A percentile compares a stretch with the other conserved stretches of the same genome.
Evolutionary conservation across 1,284 basidiomycete genomes (phyloP).

Genomic region (Fistulina hepatica): DNA sequence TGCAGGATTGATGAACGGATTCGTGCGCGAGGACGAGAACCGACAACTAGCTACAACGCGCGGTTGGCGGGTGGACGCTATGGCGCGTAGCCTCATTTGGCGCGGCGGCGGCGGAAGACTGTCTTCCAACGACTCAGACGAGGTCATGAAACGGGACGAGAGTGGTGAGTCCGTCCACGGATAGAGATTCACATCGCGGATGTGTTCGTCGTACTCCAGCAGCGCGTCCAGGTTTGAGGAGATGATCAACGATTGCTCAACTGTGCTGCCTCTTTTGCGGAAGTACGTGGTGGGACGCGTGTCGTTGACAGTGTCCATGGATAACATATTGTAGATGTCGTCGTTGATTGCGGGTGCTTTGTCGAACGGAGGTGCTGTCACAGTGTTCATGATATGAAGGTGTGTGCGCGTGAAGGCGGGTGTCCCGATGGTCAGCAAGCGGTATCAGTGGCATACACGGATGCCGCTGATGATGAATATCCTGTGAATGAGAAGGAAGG

Average conservation of each 20-base stretch:
- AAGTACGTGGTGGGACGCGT: too few species aligned
- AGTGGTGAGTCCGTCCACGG: constrained; percentile 4
- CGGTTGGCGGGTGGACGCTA: not conserved
- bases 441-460: too few species aligned
- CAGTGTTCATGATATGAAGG: too few species aligned
- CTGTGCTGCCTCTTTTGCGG: too few species aligned
- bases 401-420: too few species aligned
- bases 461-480: too few species aligned
- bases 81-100: constrained; percentile 2
- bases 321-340: too few species aligned
- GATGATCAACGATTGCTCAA: constrained; percentile 39
- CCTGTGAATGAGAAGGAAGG: too few species aligned
- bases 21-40: constrained; percentile 17
- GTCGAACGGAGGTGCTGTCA: too few species aligned
- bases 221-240: constrained; percentile 52
- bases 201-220: constrained; percentile 46
- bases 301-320: too few species aligned
- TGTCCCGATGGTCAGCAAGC: too few species aligned
- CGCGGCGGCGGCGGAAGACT: constrained; percentile 16
- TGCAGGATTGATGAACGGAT: constrained; percentile 39
- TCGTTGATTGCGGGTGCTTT: too few species aligned
- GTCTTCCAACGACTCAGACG: not conserved
- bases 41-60: not conserved
- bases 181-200: constrained; percentile 13
- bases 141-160: not conserved